These are phyloP conservation scores for Ganoderma multipileum DNA, from an alignment of 1,284 basidiomycete genomes.

Conservation along the genomic window DNA sequence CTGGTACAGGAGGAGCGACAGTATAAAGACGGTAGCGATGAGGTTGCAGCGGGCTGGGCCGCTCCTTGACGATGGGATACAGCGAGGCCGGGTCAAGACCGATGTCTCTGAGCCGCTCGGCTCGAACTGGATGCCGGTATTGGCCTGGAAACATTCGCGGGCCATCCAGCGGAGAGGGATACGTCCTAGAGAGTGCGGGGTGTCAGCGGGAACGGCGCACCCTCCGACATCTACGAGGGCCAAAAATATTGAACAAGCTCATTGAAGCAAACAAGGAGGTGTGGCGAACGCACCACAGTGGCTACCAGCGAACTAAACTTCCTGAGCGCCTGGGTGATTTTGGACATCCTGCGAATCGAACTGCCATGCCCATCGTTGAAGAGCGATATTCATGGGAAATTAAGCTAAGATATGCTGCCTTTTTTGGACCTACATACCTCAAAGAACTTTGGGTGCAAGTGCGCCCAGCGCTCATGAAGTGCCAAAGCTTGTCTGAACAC, in stretches of 20 bases:
- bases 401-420: too few relatives aligned
- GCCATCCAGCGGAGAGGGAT: constrained; percentile 74
- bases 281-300: constrained; percentile 50
- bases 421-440: constrained; percentile 20
- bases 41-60: constrained; percentile 8
- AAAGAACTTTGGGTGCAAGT: constrained; percentile 62
- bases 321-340: constrained; percentile 49
- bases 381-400: too few relatives aligned
- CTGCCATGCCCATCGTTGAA: too few relatives aligned
- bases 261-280: neutral
- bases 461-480: constrained; percentile 70
- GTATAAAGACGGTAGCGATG: neutral
- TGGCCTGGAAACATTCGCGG: constrained; percentile 56
- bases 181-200: constrained; percentile 58
- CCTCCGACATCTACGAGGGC: constrained; percentile 56
- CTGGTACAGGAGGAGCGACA: constrained; percentile 14
- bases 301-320: constrained; percentile 61
- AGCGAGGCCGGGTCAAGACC: constrained; percentile 55
- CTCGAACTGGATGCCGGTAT: constrained; percentile 46
- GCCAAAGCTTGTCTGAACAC: constrained; percentile 73
- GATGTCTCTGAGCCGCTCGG: constrained; percentile 49
- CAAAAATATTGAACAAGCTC: too few relatives aligned
- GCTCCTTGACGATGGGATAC: constrained; percentile 30
- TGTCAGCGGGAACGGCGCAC: constrained; percentile 58
- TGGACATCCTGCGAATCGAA: constrained; percentile 39